Evolutionary conservation across 176 grass and related monocot genomes (phyloP).

Genomic region (Rhipidocladum racemiflorum): DNA sequence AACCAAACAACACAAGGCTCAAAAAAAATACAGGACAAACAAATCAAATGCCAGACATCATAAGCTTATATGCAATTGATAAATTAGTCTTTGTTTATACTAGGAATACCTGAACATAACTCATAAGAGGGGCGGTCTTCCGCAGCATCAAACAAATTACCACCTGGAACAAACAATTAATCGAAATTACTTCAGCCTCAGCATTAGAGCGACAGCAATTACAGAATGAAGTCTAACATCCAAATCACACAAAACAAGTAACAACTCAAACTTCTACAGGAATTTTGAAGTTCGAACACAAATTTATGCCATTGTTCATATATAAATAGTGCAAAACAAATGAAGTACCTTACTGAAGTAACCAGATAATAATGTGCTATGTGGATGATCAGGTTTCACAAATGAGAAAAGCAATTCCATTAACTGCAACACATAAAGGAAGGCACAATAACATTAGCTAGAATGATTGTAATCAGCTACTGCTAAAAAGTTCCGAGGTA

Average conservation of each 20-base stretch:
- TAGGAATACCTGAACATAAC: constrained; percentile 83
- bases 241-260: background rate
- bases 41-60: background rate
- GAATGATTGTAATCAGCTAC: constrained; percentile 4
- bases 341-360: constrained; percentile 98
- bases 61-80: background rate
- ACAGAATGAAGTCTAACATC: constrained; percentile 8
- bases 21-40: background rate
- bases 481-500: background rate
- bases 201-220: background rate
- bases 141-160: constrained; percentile 90
- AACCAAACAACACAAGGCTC: background rate
- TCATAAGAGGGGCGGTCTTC: constrained; percentile 72
- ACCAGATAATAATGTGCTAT: constrained; percentile 83
- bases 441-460: constrained; percentile 18
- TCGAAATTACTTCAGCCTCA: constrained; percentile 25
- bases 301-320: constrained; percentile 16
- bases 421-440: constrained; percentile 56
- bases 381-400: constrained; percentile 73
- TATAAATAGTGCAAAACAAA: background rate
- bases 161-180: constrained; percentile 58
- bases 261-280: background rate
- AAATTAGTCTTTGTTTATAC: background rate
- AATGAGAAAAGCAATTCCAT: constrained; percentile 98
- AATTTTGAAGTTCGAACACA: background rate